Evolutionary conservation across 345 rosid species (phyloP).

Genomic region (Punica granatum): DNA sequence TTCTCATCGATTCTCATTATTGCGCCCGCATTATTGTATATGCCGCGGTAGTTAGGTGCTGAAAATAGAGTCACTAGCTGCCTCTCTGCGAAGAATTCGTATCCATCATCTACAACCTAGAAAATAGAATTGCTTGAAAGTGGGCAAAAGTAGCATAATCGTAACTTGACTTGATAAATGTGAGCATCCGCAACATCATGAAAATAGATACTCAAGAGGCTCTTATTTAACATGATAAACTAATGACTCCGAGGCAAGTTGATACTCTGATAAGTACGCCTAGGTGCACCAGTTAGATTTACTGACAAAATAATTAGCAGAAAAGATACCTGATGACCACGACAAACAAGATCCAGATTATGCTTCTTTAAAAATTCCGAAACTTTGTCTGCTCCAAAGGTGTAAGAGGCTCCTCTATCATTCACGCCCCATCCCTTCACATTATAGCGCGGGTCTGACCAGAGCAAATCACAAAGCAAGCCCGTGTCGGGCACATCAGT

Average conservation of each 20-base stretch:
- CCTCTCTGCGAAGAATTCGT: conserved; percentile 91
- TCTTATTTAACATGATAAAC: too few species aligned
- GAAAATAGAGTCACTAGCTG: conserved; percentile 91
- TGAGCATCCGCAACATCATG: too few species aligned
- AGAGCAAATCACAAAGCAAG: conserved; percentile 78
- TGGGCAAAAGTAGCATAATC: neutral
- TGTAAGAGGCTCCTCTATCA: conserved; percentile 85
- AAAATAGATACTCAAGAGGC: too few species aligned
- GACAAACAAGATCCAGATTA: conserved; percentile 89
- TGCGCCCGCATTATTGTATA: conserved; percentile 95
- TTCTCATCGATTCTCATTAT: conserved; percentile 86
- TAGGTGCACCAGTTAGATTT: too few species aligned
- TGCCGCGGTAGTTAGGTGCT: conserved; percentile 94
- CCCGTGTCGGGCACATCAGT: conserved; percentile 75
- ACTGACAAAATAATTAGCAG: too few species aligned
- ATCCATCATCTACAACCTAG: conserved; percentile 58
- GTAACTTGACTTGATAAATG: too few species aligned
- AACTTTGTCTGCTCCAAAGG: conserved; percentile 84
- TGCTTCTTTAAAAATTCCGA: conserved; percentile 64
- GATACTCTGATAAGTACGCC: too few species aligned
- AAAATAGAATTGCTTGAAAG: conserved; percentile 10
- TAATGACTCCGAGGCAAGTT: too few species aligned
- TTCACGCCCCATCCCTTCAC: conserved; percentile 94
- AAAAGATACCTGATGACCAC: conserved; percentile 86
- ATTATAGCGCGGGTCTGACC: conserved; percentile 95